Conservation (phyloP, 2,329 filamentous ascomycete species). For the Phaeosphaeriaceae sp. region DNA sequence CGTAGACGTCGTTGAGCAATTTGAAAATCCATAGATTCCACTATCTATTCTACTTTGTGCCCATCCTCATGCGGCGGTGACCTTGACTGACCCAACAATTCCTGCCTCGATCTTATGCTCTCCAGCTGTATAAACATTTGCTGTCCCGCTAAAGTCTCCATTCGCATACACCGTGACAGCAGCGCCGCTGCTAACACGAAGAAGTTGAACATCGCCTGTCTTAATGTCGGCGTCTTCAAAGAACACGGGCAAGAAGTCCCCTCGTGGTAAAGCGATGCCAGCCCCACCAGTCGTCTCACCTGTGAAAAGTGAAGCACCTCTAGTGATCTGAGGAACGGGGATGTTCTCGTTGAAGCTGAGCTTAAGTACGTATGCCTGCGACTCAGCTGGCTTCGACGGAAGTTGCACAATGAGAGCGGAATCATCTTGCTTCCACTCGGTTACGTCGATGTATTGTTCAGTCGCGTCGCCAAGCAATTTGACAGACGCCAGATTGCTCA, state of each 20-base stretch:
- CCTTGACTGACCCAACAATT: too few relatives aligned
- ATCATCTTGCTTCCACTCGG: not conserved
- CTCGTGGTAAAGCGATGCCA: not conserved
- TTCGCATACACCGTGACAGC: not conserved
- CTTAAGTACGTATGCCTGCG: not conserved
- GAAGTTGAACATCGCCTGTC: not conserved
- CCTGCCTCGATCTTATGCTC: not conserved
- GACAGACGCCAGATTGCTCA: not conserved
- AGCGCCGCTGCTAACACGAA: not conserved
- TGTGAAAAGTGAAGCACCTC: not conserved
- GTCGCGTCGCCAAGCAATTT: not conserved
- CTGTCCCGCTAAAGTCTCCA: not conserved
- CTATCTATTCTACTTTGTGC: not conserved
- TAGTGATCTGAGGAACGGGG: not conserved
- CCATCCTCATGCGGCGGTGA: too few relatives aligned
- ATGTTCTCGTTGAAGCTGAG: not conserved
- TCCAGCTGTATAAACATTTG: not conserved
- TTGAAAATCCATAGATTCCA: too few relatives aligned
- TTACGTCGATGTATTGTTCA: not conserved
- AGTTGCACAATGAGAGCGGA: not conserved
- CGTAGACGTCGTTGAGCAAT: too few relatives aligned
- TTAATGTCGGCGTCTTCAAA: not conserved
- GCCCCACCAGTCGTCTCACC: not conserved
- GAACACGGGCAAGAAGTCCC: not conserved
- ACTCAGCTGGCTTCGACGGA: not conserved